These are phyloP conservation scores for Saccharum hybrid DNA, from an alignment of 202 grass and related monocot species.

Conservation along the genomic window DNA sequence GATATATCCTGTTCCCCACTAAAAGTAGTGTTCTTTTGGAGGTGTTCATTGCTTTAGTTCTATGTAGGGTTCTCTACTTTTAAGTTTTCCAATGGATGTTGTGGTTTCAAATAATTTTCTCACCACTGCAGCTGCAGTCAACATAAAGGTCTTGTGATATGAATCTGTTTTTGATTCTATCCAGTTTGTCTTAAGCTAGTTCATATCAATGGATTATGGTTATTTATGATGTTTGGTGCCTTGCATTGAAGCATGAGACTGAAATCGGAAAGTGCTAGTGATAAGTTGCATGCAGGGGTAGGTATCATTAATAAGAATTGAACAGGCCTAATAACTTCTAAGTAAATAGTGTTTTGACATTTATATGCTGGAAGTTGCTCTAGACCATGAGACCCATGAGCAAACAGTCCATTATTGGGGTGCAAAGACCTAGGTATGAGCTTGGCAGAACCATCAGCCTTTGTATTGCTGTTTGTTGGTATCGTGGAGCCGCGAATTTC, in stretches of 20 bases:
- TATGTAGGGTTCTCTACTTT: conserved; percentile 15
- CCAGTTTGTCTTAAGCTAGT: background rate
- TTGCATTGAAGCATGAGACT: background rate
- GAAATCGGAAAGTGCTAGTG: background rate
- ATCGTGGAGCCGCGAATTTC: conserved; percentile 1
- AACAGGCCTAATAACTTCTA: too few species aligned
- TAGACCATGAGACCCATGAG: background rate
- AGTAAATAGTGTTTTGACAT: background rate
- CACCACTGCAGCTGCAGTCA: background rate
- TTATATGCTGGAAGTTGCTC: conserved; percentile 1
- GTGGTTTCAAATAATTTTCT: background rate
- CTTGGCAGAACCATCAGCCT: background rate
- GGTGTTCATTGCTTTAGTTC: background rate
- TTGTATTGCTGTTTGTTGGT: background rate
- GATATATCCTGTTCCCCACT: background rate
- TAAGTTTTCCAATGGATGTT: background rate
- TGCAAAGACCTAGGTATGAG: background rate
- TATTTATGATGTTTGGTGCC: background rate
- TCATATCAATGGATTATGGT: background rate
- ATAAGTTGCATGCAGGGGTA: background rate
- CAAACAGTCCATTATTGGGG: background rate
- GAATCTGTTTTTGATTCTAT: background rate
- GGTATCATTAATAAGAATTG: conserved; percentile 18
- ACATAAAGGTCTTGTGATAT: background rate
- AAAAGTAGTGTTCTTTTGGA: background rate